Conservation (phyloP, 805 yeast species). For the Cyberlindnera mrakii region DNA sequence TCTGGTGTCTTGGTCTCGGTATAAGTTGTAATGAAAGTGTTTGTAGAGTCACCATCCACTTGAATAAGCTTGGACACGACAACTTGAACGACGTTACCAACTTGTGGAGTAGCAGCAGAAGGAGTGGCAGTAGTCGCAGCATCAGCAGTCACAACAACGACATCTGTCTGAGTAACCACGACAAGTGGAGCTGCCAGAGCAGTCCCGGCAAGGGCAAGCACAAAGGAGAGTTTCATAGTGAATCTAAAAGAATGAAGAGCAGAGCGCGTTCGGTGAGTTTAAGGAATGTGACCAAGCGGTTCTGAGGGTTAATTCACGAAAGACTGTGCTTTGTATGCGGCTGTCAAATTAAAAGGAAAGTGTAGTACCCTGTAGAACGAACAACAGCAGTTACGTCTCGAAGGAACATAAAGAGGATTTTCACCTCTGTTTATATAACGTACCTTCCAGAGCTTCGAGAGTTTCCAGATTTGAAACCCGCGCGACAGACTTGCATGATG, state of each 20-base stretch:
- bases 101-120: constrained; percentile 18
- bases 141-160: constrained; percentile 22
- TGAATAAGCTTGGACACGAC: constrained; percentile 21
- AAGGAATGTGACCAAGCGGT: too few relatives aligned
- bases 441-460: too few relatives aligned
- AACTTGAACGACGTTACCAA: constrained; percentile 19
- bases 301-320: too few relatives aligned
- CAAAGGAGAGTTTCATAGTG: constrained; percentile 21
- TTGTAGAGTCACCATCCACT: constrained; percentile 16
- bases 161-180: constrained; percentile 22
- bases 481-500: too few relatives aligned
- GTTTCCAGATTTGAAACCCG: too few relatives aligned
- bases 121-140: constrained; percentile 12
- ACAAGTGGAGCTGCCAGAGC: constrained; percentile 23
- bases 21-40: constrained; percentile 17
- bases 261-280: too few relatives aligned
- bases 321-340: too few relatives aligned
- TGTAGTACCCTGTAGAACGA: too few relatives aligned
- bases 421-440: too few relatives aligned
- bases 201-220: constrained; percentile 20
- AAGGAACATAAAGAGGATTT: too few relatives aligned
- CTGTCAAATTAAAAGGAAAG: too few relatives aligned
- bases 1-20: constrained; percentile 12
- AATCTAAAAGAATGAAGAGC: background rate
- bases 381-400: too few relatives aligned